Evolutionary conservation across 164 flowering plant species (phyloP), one percentile per base, ranked within the genome.

Genomic region (Tetrastigma voinierianum): DNA sequence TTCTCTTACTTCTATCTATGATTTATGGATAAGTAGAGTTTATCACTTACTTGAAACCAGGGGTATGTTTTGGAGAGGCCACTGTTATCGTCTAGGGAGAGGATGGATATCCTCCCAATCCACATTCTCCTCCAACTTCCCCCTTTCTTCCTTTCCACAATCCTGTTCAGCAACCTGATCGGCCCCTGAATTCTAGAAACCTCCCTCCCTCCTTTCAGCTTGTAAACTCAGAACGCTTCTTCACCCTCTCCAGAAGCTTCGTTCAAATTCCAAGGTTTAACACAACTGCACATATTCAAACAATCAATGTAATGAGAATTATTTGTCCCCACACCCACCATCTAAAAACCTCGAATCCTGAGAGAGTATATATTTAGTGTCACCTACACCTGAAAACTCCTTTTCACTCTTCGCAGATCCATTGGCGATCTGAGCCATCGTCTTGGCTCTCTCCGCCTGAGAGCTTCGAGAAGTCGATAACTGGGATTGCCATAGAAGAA

Each of bases 41-140:
- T 32, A 32, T 11, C 54, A 51, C 80, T 75, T 84, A 92, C 98
- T 82, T 87, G 93, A 88, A 92, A 44, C 76, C 82, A 0, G 77
- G 74, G 20, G 82, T n/a, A n/a, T n/a, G n/a, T 77, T 21, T 74
- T 55, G 0, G 81, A 64, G 2, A n/a, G 93, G 93, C 95, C 96
- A 87, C 19, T 87, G 51, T 76, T 76, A 48, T 84, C 82, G 44
- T 90, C 91, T 1, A 68, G 62, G 62, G 66, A 90, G 89, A 64
- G 73, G 78, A 89, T 66, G n/a, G n/a, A 82, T 93, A 80, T 93
- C 98, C 59, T 93, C 98, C 98, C 96, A 90, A 54, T 93, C 98
- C 14, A 84, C 66, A 70, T 80, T 70, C 64, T 91, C 90, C 64
- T 91, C 90, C 60, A 86, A 20, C 62, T 75, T 84, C 71, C 78